Conservation (phyloP, 192 early-diverging fungal species). For the Coemansia guatemalensis region DNA sequence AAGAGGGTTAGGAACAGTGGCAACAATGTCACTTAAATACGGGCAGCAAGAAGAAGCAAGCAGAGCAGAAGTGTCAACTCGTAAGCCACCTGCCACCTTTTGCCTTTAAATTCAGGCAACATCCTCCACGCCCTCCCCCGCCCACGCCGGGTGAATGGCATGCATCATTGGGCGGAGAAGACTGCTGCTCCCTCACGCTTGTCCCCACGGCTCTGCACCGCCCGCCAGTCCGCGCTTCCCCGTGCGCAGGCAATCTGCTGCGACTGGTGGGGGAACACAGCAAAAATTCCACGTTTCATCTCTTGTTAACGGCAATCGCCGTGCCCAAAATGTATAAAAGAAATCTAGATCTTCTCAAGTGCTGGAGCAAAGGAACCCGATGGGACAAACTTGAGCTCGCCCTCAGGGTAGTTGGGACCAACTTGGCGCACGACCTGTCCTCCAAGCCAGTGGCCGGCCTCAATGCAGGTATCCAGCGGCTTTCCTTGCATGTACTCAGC, state of each 20-base stretch:
- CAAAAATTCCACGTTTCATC: background rate
- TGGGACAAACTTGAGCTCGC: slow-evolving; percentile 45
- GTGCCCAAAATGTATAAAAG: background rate
- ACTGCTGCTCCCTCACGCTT: background rate
- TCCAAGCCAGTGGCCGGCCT: slow-evolving; percentile 91
- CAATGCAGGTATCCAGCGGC: slow-evolving; percentile 62
- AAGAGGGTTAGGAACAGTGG: background rate
- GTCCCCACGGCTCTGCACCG: background rate
- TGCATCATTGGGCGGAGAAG: background rate
- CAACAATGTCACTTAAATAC: background rate
- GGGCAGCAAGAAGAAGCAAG: background rate
- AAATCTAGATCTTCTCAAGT: slow-evolving; percentile 37
- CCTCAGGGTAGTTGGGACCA: slow-evolving; percentile 71
- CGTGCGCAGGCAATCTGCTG: background rate
- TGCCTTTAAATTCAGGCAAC: background rate
- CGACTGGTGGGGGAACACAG: background rate
- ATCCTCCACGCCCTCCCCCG: background rate
- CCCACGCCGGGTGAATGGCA: background rate
- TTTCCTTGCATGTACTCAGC: slow-evolving; percentile 77
- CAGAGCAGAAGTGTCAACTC: background rate
- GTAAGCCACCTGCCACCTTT: background rate
- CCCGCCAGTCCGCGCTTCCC: background rate
- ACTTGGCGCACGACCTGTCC: slow-evolving; percentile 78
- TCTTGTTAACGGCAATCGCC: background rate
- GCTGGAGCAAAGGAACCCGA: slow-evolving; percentile 31